Base-by-base conservation (phyloP, 2,329 filamentous ascomycete species). In the Cadophora luteo-olivacea region DNA sequence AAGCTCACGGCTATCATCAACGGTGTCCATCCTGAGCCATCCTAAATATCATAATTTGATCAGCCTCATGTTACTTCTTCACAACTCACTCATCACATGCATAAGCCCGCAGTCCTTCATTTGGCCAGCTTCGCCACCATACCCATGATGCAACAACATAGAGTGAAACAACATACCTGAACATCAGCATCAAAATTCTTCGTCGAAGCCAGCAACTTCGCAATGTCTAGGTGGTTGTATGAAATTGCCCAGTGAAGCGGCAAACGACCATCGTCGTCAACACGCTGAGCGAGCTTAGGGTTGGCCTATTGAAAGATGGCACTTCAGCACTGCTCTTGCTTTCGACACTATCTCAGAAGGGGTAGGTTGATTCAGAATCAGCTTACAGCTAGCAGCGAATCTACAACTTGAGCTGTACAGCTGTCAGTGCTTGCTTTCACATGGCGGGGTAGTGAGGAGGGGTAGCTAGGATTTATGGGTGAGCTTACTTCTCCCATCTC, bases 211-310 rank as follows among this genome's bases (percentile, higher is more conserved):
- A 98, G 84, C 24, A 95, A 78, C 61, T 91, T 84, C 22, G 92
- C 89, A 68, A 97, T 93, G 29, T 90, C 86, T 7, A 91, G 81
- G 73, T 89, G 90, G 78, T 96, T 97, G 79, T 92, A 91, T 25
- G 94, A 96, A 1, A 89, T 88, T 0, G 96, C 95, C 96, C 96
- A 99, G 84, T 99, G 96, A 67, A 98, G 89, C 2, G 96, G 91
- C 48, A 97, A 87, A 55, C 96, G 92, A 19, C 93, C 93, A 79
- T 99, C 96, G 61, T 92, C 91, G 76, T 99, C 96, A 75, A 89
- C 88, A 68, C 80, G 80, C 58, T 82, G 84, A 32, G 92, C 90
- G 49, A 97, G 87, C 76, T 92, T 94, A 2, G 92, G 90, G 77
- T 97, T 94, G 73, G 90, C 89, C 91, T 95, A 66, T 67, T 22